A percentile compares a stretch with the other conserved stretches of the same genome.
Conservation (phyloP, 352 stramenopile species). For the Globisporangium cederbergense region DNA sequence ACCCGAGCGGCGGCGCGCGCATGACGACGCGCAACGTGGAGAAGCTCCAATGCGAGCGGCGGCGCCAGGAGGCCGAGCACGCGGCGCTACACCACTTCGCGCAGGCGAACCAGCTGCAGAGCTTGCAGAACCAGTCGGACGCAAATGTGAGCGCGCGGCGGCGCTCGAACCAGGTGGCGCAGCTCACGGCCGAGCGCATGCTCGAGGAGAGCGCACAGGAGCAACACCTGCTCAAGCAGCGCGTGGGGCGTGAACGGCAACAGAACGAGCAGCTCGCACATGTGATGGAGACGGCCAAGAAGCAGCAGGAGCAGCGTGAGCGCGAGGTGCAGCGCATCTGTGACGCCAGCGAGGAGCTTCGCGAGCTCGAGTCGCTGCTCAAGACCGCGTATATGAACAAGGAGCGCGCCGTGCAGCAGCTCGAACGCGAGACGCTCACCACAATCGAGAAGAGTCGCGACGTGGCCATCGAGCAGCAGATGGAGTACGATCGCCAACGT, state of each 20-base stretch:
- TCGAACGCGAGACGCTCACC: slow-evolving; percentile 79
- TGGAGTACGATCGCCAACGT: slow-evolving; percentile 89
- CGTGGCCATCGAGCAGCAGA: slow-evolving; percentile 89
- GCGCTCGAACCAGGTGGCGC: slow-evolving; percentile 52
- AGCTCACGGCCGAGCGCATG: slow-evolving; percentile 69
- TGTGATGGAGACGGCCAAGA: slow-evolving; percentile 64
- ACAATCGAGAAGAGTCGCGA: slow-evolving; percentile 75
- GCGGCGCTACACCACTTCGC: slow-evolving; percentile 52
- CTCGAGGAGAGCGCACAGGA: slow-evolving; percentile 45
- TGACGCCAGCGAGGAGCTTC: slow-evolving; percentile 87
- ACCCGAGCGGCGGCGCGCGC: slow-evolving; percentile 26
- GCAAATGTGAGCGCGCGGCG: slow-evolving; percentile 41
- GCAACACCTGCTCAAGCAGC: slow-evolving; percentile 20
- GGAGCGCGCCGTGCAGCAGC: slow-evolving; percentile 86
- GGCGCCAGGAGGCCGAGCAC: slow-evolving; percentile 58
- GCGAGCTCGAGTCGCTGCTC: slow-evolving; percentile 86
- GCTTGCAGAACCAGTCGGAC: slow-evolving; percentile 62
- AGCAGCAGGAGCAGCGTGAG: slow-evolving; percentile 65
- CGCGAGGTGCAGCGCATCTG: slow-evolving; percentile 90
- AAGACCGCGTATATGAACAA: slow-evolving; percentile 94
- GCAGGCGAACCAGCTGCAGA: slow-evolving; percentile 53
- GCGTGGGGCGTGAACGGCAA: slow-evolving; percentile 38
- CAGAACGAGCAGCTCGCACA: slow-evolving; percentile 75
- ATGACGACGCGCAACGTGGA: slow-evolving; percentile 65
- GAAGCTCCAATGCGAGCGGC: slow-evolving; percentile 55